Evolutionary conservation across 495 filamentous ascomycete genomes (phyloP), one percentile per base, ranked within the genome.

Genomic region (Penicillium salamii): DNA sequence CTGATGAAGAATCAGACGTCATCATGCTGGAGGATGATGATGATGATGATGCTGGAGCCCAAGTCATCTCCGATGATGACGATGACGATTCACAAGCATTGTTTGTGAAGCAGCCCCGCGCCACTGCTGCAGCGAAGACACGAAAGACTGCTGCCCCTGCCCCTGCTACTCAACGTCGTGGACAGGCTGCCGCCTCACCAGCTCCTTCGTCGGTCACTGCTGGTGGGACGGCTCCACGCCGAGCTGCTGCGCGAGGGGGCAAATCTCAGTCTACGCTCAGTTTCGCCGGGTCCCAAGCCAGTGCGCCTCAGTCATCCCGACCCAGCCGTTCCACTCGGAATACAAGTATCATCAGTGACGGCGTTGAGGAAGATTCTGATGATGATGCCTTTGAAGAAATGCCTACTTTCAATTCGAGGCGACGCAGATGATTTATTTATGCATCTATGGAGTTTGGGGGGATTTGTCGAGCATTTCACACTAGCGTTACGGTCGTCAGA

Each of bases 361-460:
- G 85, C 55, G 78, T 86, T 48, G 83, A 89, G 50, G 87, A 91
- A 47, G 87, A 88, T 53, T 88, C 90, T 57, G 87, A 82, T 53
- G 79, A 88, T 47, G 90, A 96, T 72, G 90, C 87, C 1, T 93
- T 95, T 69, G 89, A 93, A 66, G 74, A 78, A 20, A 67, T 75
- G 42, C 62, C 72, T 17, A 59, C 51, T 43, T 58, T 54, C 9
- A 52, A 18, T 9, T 43, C 46, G 7, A 40, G 39, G 24, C 44
- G 54, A 5, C 54, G 58, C 28, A 54, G 49, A 37, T 55, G 46
- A 48, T 45, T 21, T 8, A 28, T 49, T 23, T 23, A 46, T 48
- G 34, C 34, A 23, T 44, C 18, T 34, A 44, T 29, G 46, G 46
- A 48, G 46, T 48, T 40, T 13, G 5, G 3, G 36, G 19, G 11